Evolutionary conservation across 768 basidiomycete species (phyloP).

Genomic region (Paxillus rubicundulus): DNA sequence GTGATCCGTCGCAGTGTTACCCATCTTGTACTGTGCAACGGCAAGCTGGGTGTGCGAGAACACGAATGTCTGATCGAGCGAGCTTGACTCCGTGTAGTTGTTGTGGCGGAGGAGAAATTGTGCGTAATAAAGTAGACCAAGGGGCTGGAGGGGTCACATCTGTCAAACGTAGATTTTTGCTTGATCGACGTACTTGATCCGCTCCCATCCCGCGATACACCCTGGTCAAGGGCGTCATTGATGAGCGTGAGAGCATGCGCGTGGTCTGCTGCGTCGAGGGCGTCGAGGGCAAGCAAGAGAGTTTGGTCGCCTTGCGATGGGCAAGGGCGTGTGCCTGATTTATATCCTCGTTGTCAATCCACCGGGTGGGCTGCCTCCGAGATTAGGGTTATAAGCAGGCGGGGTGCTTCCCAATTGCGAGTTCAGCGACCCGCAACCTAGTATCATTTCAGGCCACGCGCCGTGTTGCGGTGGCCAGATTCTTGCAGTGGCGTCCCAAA

Average conservation of each 20-base stretch:
- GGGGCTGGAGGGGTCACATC: neutral
- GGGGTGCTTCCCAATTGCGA: too few species aligned
- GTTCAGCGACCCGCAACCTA: too few species aligned
- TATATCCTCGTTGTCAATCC: neutral
- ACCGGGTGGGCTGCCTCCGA: too few species aligned
- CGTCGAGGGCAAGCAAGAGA: conserved; percentile 74
- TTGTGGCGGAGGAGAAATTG: conserved; percentile 80
- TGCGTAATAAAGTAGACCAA: conserved; percentile 93
- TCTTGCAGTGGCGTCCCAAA: too few species aligned
- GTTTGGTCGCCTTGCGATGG: conserved; percentile 84
- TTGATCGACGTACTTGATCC: conserved; percentile 74
- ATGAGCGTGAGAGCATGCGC: conserved; percentile 73
- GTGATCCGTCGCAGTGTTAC: conserved; percentile 68
- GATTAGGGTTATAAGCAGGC: too few species aligned
- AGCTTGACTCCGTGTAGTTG: conserved; percentile 89
- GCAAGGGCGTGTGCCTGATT: conserved; percentile 67
- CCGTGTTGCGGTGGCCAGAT: too few species aligned
- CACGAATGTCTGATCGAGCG: conserved; percentile 84
- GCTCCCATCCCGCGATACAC: conserved; percentile 83
- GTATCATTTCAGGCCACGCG: too few species aligned
- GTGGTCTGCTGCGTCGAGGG: conserved; percentile 84
- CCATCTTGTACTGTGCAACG: conserved; percentile 94
- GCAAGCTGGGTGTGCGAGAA: conserved; percentile 98
- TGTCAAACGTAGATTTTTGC: neutral
- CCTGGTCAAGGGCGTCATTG: conserved; percentile 86